Conservation (phyloP, 1,139 yeast genomes). For the Blastobotrys petasosporus region DNA sequence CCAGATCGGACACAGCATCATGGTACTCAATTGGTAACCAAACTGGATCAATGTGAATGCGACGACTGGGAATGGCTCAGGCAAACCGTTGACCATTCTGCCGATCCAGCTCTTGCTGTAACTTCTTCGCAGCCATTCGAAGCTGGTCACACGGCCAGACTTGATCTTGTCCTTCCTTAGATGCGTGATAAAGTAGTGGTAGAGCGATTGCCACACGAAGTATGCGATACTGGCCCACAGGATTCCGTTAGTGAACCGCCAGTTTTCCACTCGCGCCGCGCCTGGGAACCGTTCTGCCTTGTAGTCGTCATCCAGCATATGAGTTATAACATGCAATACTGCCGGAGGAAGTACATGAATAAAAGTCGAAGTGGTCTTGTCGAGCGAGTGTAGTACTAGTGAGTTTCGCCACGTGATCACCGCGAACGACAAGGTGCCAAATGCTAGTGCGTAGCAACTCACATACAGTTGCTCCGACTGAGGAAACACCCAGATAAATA, state of each 20-base stretch:
- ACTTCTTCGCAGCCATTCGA: conserved; percentile 71
- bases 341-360: conserved; percentile 90
- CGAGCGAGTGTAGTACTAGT: conserved; percentile 82
- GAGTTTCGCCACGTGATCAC: conserved; percentile 96
- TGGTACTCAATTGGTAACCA: conserved; percentile 78
- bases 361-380: conserved; percentile 87
- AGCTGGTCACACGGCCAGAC: conserved; percentile 82
- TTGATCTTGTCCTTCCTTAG: conserved; percentile 72
- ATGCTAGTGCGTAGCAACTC: conserved; percentile 77
- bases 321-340: conserved; percentile 81
- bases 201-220: conserved; percentile 83
- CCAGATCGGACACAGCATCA: conserved; percentile 87
- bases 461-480: conserved; percentile 63
- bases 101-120: conserved; percentile 64
- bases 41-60: conserved; percentile 87
- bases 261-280: conserved; percentile 55
- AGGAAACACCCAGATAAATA: conserved; percentile 81
- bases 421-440: conserved; percentile 89
- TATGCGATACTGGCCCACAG: conserved; percentile 78
- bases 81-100: conserved; percentile 72
- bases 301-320: conserved; percentile 58
- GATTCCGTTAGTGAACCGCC: conserved; percentile 71
- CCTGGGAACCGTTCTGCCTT: conserved; percentile 68
- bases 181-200: conserved; percentile 88
- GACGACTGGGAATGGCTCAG: conserved; percentile 75